A percentile compares a stretch with the other conserved stretches of the same genome.
phyloP scores from a whole-genome alignment of 129 eudicot species.

The Centaurea solstitialis region DNA sequence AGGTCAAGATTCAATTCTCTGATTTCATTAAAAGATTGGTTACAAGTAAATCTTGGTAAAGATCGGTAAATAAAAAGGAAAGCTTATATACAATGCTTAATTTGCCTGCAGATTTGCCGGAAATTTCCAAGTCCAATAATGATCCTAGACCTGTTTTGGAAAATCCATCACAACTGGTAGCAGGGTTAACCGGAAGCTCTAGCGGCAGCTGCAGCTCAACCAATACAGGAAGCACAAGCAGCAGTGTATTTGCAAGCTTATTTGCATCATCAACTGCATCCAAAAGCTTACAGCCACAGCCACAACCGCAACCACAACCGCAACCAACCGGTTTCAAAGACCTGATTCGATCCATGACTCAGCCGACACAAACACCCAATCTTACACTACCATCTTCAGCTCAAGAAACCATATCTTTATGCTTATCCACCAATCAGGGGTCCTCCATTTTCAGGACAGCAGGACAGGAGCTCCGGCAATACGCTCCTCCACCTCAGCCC shows the following conservation, averaged over 20 bases:
- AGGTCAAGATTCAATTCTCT: background rate
- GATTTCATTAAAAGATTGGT: constrained; percentile 6
- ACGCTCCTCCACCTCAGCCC: constrained; percentile 75
- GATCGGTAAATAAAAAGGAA: background rate
- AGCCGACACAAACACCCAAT: constrained; percentile 40
- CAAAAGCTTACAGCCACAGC: constrained; percentile 41
- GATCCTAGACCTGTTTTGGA: constrained; percentile 35
- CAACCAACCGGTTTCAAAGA: constrained; percentile 56
- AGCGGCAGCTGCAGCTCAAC: constrained; percentile 57
- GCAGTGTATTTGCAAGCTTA: constrained; percentile 79
- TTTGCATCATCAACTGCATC: constrained; percentile 83
- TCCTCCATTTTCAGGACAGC: constrained; percentile 62
- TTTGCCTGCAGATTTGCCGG: constrained; percentile 50
- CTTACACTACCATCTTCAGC: constrained; percentile 47
- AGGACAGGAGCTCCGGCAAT: constrained; percentile 73
- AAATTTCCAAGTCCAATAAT: constrained; percentile 34
- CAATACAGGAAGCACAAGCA: constrained; percentile 70
- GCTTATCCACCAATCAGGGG: constrained; percentile 74
- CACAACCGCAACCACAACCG: background rate
- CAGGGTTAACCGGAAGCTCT: constrained; percentile 50
- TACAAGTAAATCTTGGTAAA: constrained; percentile 9
- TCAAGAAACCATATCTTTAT: constrained; percentile 65
- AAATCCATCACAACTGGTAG: constrained; percentile 35
- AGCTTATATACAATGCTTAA: constrained; percentile 23
- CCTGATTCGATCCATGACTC: constrained; percentile 46